Base-by-base conservation (phyloP, 2,329 filamentous ascomycete genomes). In the Bretziella fagacearum region DNA sequence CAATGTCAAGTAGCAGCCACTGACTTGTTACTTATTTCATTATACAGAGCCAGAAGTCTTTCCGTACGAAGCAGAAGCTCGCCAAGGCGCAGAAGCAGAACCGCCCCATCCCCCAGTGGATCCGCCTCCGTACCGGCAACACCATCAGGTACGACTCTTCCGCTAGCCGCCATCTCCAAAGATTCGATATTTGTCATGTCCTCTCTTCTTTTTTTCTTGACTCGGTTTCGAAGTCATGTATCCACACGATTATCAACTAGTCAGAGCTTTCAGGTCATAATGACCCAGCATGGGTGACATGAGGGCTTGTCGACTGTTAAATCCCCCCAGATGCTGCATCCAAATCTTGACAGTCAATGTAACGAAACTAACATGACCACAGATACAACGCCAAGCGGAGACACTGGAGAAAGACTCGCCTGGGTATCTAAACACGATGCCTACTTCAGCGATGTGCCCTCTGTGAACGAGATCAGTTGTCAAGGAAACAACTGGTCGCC, bases 11-110 rank as follows among this genome's bases (percentile, higher is more conserved):
- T 40, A 50, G 32, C 48, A 47, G 48, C 45, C 44, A 36, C 48
- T 50, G 48, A 50, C 48, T 50, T 47, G 44, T 50, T 50, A 44
- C 44, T 33, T n/a, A n/a, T 40, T 40, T 44, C 23, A 35, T 46
- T 29, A 35, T 46, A 65, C 68, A 96, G 89, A 89, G 82, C 81
- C 86, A 98, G 77, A 98, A 98, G 82, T 84, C 87, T 67, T 98
- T 98, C 86, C 84, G 87, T 69, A 95, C 87, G 73, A 98, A 98
- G 87, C 83, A 93, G 73, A 98, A 98, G 91, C 86, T 98, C 75
- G 91, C 91, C 67, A 95, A 89, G 79, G 91, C 91, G 67, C 89
- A 96, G 79, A 96, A 94, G 81, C 89, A 96, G 78, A 98, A 98
- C 82, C 83, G 91, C 68, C 91, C 91, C 61, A 95, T 98, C 68